Evolutionary conservation across 2,329 filamentous ascomycete species (phyloP).

Genomic region (Arachnomyces sp.): DNA sequence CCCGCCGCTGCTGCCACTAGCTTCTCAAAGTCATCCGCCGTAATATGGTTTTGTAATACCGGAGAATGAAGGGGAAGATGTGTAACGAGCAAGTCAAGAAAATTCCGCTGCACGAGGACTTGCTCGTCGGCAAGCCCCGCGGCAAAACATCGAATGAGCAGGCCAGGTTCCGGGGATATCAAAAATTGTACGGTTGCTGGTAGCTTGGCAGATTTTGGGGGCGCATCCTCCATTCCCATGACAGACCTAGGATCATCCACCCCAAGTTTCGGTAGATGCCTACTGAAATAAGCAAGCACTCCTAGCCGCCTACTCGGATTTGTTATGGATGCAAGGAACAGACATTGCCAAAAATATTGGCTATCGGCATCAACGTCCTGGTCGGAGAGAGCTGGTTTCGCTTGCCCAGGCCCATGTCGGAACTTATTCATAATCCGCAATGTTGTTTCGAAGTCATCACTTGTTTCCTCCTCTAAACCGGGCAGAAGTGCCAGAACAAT

Average conservation of each 20-base stretch:
- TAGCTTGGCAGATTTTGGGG: slow-evolving; percentile 19
- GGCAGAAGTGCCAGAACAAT: slow-evolving; percentile 83
- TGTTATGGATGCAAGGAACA: slow-evolving; percentile 89
- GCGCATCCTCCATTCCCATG: slow-evolving; percentile 8
- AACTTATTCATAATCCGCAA: slow-evolving; percentile 70
- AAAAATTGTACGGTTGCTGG: slow-evolving; percentile 39
- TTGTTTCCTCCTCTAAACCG: slow-evolving; percentile 89
- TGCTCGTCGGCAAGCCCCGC: slow-evolving; percentile 83
- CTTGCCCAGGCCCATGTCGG: slow-evolving; percentile 58
- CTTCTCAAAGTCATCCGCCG: slow-evolving; percentile 67
- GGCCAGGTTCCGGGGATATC: slow-evolving; percentile 73
- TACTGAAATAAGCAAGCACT: slow-evolving; percentile 75
- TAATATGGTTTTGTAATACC: slow-evolving; percentile 69
- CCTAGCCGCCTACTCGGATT: slow-evolving; percentile 77
- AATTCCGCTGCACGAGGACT: slow-evolving; percentile 85
- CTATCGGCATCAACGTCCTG: slow-evolving; percentile 54
- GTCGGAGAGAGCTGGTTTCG: slow-evolving; percentile 18
- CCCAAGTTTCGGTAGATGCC: slow-evolving; percentile 68
- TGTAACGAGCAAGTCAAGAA: slow-evolving; percentile 83
- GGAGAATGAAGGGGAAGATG: slow-evolving; percentile 78
- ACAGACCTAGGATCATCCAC: slow-evolving; percentile 19
- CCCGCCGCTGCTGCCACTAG: slow-evolving; percentile 76
- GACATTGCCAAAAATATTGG: slow-evolving; percentile 96
- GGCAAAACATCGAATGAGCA: slow-evolving; percentile 85
- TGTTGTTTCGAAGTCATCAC: slow-evolving; percentile 91